Conservation (phyloP, 106 monocot genomes). For the Acorus gramineus region DNA sequence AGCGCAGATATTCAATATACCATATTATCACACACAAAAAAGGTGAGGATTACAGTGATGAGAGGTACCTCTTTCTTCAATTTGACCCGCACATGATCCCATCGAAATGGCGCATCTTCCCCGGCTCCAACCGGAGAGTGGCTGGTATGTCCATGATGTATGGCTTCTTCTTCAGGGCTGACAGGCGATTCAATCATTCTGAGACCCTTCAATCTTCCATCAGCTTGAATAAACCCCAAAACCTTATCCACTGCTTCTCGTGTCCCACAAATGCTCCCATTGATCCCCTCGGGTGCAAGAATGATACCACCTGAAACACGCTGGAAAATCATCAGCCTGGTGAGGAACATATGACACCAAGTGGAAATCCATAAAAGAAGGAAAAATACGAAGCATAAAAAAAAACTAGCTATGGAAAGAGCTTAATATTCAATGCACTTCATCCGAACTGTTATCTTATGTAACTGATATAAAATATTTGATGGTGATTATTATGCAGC, state of each 20-base stretch:
- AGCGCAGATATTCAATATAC: background rate
- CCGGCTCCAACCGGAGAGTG: slow-evolving; percentile 93
- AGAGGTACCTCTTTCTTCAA: slow-evolving; percentile 78
- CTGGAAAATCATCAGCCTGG: slow-evolving; percentile 65
- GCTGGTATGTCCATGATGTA: slow-evolving; percentile 87
- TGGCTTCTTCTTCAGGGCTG: slow-evolving; percentile 87
- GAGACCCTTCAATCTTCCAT: slow-evolving; percentile 60
- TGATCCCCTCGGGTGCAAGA: slow-evolving; percentile 95
- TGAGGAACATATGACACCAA: slow-evolving; percentile 17
- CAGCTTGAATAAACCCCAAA: slow-evolving; percentile 69
- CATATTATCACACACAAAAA: background rate
- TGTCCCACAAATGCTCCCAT: slow-evolving; percentile 92
- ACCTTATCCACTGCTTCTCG: slow-evolving; percentile 67
- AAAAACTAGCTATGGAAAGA: no score
- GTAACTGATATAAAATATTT: no score
- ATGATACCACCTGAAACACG: slow-evolving; percentile 98
- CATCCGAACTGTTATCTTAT: no score
- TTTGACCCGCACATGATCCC: slow-evolving; percentile 99
- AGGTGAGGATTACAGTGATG: background rate
- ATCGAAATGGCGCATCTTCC: slow-evolving; percentile 94
- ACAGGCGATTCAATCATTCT: slow-evolving; percentile 84
- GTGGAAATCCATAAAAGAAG: background rate
- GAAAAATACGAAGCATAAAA: background rate
- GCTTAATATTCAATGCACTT: no score
- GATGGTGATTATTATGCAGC: no score